These are phyloP conservation scores for Solanum commersonii DNA, from an alignment of 257 asterid species.

Conservation along the genomic window DNA sequence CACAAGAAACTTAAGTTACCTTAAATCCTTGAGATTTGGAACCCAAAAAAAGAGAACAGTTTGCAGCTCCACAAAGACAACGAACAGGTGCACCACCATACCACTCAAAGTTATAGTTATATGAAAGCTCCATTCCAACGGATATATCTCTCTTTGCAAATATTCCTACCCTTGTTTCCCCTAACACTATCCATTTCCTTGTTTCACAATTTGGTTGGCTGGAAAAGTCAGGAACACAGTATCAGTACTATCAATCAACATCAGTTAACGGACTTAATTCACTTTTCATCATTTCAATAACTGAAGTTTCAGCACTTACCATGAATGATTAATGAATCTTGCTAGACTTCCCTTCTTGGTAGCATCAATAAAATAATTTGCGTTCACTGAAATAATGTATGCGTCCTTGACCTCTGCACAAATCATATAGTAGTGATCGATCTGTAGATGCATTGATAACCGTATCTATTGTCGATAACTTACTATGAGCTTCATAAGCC, in stretches of 20 bases:
- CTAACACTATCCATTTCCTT: conserved; percentile 86
- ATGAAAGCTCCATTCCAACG: conserved; percentile 62
- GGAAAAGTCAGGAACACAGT: conserved; percentile 13
- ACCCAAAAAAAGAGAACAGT: conserved; percentile 83
- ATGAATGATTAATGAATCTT: conserved; percentile 86
- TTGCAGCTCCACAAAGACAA: conserved; percentile 81
- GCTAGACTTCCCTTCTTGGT: conserved; percentile 81
- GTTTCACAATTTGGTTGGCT: conserved; percentile 92
- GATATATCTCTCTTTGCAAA: conserved; percentile 65
- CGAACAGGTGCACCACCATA: conserved; percentile 87
- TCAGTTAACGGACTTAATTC: neutral
- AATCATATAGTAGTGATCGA: neutral
- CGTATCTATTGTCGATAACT: conserved; percentile 9
- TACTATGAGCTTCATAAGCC: conserved; percentile 70
- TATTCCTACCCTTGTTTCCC: conserved; percentile 86
- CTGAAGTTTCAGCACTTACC: conserved; percentile 33
- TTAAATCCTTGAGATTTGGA: conserved; percentile 94
- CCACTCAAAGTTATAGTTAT: conserved; percentile 93
- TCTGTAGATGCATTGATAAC: conserved; percentile 4
- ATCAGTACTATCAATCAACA: neutral
- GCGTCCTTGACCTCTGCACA: conserved; percentile 67
- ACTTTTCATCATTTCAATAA: neutral
- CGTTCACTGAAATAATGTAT: conserved; percentile 60
- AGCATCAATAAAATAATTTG: conserved; percentile 71
- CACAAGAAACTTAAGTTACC: conserved; percentile 28